Percentiles rank a stretch among this genome's conserved stretches.
Evolutionary conservation across 202 grass and related monocot species (phyloP).

Genomic region (Saccharum hybrid): DNA sequence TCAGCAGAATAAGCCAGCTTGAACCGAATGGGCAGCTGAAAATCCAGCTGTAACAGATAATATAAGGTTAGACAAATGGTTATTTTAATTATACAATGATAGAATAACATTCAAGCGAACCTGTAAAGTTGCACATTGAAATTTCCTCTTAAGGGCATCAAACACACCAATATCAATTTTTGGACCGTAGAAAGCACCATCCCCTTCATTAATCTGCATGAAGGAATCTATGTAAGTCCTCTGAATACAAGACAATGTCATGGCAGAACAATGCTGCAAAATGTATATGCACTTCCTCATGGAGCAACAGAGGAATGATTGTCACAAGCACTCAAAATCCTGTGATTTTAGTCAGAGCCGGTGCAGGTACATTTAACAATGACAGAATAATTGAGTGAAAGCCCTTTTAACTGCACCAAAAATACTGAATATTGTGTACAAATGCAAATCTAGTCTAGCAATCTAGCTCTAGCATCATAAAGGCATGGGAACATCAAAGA

Average conservation of each 20-base stretch:
- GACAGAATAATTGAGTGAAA: slow-evolving; percentile 3
- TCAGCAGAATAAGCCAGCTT: slow-evolving; percentile 92
- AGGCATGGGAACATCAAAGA: slow-evolving; percentile 1
- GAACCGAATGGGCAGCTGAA: slow-evolving; percentile 90
- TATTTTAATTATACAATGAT: not conserved
- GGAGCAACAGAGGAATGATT: not conserved
- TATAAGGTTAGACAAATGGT: slow-evolving; percentile 42
- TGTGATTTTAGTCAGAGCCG: not conserved
- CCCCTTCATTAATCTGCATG: slow-evolving; percentile 92
- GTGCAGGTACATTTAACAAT: slow-evolving; percentile 9
- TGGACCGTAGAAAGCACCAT: slow-evolving; percentile 98
- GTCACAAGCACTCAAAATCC: not conserved
- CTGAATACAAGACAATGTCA: not conserved
- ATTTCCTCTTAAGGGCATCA: slow-evolving; percentile 98
- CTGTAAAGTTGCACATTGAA: slow-evolving; percentile 97
- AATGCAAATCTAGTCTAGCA: slow-evolving; percentile 1
- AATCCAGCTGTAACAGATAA: slow-evolving; percentile 79
- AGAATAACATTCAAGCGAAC: slow-evolving; percentile 48
- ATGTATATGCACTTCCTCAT: not conserved
- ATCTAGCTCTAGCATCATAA: not conserved
- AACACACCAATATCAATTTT: slow-evolving; percentile 99
- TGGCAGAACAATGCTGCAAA: not conserved
- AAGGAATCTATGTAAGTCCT: slow-evolving; percentile 33
- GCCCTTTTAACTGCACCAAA: not conserved
- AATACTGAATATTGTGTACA: slow-evolving; percentile 1